phyloP scores from a whole-genome alignment of 2,329 filamentous ascomycete genomes.

The Aspergillus quadricinctus region DNA sequence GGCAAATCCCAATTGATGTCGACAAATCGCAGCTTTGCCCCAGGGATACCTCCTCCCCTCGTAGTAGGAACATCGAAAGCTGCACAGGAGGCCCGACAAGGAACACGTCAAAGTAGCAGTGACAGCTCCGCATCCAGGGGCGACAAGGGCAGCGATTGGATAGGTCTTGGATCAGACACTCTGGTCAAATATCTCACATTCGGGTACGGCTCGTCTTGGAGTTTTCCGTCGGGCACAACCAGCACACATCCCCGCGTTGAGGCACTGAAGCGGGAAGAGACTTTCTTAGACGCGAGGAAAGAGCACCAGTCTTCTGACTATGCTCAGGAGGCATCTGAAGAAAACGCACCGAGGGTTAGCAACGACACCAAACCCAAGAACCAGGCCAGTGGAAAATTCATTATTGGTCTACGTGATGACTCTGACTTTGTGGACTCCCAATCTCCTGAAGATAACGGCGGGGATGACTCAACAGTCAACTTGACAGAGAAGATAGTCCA shows the following conservation, averaged over 20 bases:
- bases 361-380: slow-evolving; percentile 18
- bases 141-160: slow-evolving; percentile 23
- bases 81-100: slow-evolving; percentile 11
- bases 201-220: slow-evolving; percentile 48
- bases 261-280: slow-evolving; percentile 19
- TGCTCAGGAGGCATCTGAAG: not conserved
- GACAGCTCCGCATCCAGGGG: slow-evolving; percentile 13
- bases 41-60: slow-evolving; percentile 44
- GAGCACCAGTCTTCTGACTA: not conserved
- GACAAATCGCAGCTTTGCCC: slow-evolving; percentile 26
- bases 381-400: slow-evolving; percentile 30
- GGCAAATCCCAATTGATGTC: slow-evolving; percentile 9
- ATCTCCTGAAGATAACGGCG: slow-evolving; percentile 23
- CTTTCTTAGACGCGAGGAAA: slow-evolving; percentile 1
- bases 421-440: slow-evolving; percentile 31
- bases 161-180: slow-evolving; percentile 38
- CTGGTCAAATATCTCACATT: slow-evolving; percentile 49
- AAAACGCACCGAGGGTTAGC: slow-evolving; percentile 1
- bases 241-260: slow-evolving; percentile 23
- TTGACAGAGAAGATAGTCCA: slow-evolving; percentile 30
- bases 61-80: slow-evolving; percentile 23
- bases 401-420: slow-evolving; percentile 43
- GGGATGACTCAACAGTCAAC: slow-evolving; percentile 16
- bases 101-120: slow-evolving; percentile 11
- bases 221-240: slow-evolving; percentile 31